These are phyloP conservation scores for Cladosporium colombiae DNA, from an alignment of 2,329 filamentous ascomycete genomes.

Conservation along the genomic window DNA sequence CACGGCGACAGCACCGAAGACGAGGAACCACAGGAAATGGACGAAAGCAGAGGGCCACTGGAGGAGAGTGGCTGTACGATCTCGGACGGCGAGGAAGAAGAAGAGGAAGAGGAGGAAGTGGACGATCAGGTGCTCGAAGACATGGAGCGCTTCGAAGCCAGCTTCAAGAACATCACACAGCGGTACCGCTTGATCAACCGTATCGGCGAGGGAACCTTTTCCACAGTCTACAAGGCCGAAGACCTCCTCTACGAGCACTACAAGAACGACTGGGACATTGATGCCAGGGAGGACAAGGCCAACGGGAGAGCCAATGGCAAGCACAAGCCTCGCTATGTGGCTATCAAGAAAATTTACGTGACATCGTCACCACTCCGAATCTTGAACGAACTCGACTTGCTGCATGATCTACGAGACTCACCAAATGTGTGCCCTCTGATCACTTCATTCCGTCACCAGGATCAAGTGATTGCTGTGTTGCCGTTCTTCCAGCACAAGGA, in stretches of 20 bases:
- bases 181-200: constrained; percentile 90
- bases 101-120: constrained; percentile 56
- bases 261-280: constrained; percentile 82
- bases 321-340: constrained; percentile 72
- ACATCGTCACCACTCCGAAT: constrained; percentile 93
- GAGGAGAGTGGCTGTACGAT: constrained; percentile 52
- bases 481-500: constrained; percentile 96
- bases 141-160: constrained; percentile 79
- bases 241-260: constrained; percentile 83
- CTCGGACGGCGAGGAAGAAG: constrained; percentile 45
- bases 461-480: constrained; percentile 92
- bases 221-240: constrained; percentile 97
- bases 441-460: constrained; percentile 90
- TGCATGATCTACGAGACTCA: constrained; percentile 82
- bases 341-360: constrained; percentile 99
- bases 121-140: constrained; percentile 75
- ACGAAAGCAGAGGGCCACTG: constrained; percentile 51
- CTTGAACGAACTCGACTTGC: constrained; percentile 90
- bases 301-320: constrained; percentile 31
- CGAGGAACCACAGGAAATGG: constrained; percentile 44
- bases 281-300: constrained; percentile 62
- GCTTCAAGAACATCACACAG: constrained; percentile 80
- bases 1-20: constrained; percentile 32
- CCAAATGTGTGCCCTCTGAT: constrained; percentile 90
- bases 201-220: constrained; percentile 98